Conservation (phyloP, 371 early-diverging fungal genomes). For the Haplosporangium sp. region DNA sequence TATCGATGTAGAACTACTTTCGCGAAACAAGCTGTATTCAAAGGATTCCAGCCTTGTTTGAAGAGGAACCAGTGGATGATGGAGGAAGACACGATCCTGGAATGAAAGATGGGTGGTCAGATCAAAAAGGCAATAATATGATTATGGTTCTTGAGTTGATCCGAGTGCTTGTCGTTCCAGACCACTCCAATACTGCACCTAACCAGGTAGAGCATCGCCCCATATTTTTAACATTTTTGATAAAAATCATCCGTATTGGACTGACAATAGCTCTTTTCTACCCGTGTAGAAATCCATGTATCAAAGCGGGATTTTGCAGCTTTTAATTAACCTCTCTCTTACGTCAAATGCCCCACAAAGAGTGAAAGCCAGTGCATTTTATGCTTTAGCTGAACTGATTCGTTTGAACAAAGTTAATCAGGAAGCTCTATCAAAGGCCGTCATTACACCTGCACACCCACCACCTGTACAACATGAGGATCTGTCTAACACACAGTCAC, state of each 20-base stretch:
- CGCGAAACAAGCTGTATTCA: constrained; percentile 95
- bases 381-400: constrained; percentile 86
- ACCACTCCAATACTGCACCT: constrained; percentile 83
- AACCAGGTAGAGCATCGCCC: constrained; percentile 74
- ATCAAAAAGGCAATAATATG: constrained; percentile 88
- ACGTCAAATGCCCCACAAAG: constrained; percentile 60
- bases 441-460: constrained; percentile 58
- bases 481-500: constrained; percentile 9
- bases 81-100: constrained; percentile 59
- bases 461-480: constrained; percentile 20
- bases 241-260: not conserved
- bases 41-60: constrained; percentile 77
- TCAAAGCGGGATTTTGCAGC: constrained; percentile 74
- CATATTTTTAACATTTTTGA: not conserved
- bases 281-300: constrained; percentile 75
- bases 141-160: constrained; percentile 85
- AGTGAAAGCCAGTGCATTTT: constrained; percentile 74
- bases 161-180: constrained; percentile 89
- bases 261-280: not conserved
- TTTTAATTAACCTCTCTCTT: constrained; percentile 62
- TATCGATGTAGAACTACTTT: constrained; percentile 81
- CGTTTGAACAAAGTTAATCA: constrained; percentile 82
- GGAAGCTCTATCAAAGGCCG: constrained; percentile 70
- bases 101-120: constrained; percentile 66
- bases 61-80: constrained; percentile 53